Conservation (phyloP, 768 basidiomycete species). For the Leccinum subtestaceum region DNA sequence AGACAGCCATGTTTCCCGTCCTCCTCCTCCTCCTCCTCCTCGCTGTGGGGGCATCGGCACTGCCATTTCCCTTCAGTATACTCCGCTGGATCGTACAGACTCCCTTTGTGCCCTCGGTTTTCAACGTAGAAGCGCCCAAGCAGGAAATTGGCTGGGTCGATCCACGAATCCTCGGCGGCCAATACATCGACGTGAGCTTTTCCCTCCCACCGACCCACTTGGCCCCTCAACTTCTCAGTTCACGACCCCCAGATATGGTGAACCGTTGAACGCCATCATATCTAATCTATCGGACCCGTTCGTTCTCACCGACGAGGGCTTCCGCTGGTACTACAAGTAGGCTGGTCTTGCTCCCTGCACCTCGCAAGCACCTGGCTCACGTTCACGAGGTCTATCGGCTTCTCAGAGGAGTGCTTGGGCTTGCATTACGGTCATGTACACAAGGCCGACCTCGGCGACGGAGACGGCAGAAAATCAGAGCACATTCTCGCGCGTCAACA, state of each 20-base stretch:
- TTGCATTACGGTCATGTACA: slow-evolving; percentile 75
- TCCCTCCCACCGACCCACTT: background rate
- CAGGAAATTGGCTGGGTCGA: slow-evolving; percentile 51
- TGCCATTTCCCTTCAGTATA: slow-evolving; percentile 12
- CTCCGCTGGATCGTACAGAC: slow-evolving; percentile 12
- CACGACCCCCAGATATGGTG: slow-evolving; percentile 62
- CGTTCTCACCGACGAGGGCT: slow-evolving; percentile 71
- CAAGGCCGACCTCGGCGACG: slow-evolving; percentile 81
- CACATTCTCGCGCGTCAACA: slow-evolving; percentile 73
- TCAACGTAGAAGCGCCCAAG: slow-evolving; percentile 16
- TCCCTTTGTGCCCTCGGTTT: slow-evolving; percentile 1
- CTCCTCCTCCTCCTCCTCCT: slow-evolving; percentile 15
- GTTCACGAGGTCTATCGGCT: slow-evolving; percentile 65
- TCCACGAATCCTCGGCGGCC: slow-evolving; percentile 71
- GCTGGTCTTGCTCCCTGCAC: background rate
- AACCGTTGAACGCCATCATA: slow-evolving; percentile 83
- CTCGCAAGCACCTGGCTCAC: background rate
- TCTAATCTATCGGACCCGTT: slow-evolving; percentile 77
- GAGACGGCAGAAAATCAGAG: slow-evolving; percentile 65
- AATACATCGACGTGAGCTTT: slow-evolving; percentile 66
- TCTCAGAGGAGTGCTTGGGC: slow-evolving; percentile 79
- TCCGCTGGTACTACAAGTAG: slow-evolving; percentile 68
- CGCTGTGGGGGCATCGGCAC: slow-evolving; percentile 8
- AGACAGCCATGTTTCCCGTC: too few species aligned
- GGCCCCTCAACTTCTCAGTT: slow-evolving; percentile 41